Evolutionary conservation across 2,329 filamentous ascomycete genomes (phyloP).

Genomic region (Aspergillus pseudoglaucus): DNA sequence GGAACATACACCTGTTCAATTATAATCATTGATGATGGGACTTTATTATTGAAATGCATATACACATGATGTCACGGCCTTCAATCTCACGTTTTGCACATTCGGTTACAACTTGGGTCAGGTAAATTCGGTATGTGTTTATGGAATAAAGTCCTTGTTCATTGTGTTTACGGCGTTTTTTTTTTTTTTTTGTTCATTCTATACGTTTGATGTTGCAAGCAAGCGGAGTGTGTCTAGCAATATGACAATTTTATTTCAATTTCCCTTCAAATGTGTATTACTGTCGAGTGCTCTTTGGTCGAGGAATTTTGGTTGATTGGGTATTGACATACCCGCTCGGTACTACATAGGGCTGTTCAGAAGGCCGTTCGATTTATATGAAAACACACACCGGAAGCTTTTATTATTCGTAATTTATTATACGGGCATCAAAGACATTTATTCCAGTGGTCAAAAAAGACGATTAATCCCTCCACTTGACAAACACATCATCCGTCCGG

Average conservation of each 20-base stretch:
- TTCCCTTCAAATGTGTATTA: background rate
- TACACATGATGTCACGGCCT: background rate
- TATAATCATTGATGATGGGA: background rate
- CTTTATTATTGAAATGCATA: background rate
- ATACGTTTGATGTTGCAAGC: background rate
- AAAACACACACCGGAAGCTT: background rate
- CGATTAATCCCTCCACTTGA: constrained; percentile 64
- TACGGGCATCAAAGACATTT: background rate
- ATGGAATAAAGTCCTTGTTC: background rate
- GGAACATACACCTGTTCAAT: background rate
- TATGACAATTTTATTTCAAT: background rate
- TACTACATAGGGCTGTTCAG: too few relatives aligned
- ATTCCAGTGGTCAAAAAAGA: background rate
- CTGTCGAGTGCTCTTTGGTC: too few relatives aligned
- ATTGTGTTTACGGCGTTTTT: background rate
- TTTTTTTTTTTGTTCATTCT: background rate
- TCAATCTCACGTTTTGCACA: background rate
- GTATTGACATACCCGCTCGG: too few relatives aligned
- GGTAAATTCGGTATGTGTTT: background rate
- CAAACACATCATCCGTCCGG: constrained; percentile 72
- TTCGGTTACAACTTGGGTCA: background rate
- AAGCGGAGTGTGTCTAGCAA: background rate
- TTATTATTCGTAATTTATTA: constrained; percentile 1
- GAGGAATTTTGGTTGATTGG: too few relatives aligned
- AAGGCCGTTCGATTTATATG: too few relatives aligned